Evolutionary conservation across 2,329 filamentous ascomycete genomes (phyloP), one percentile per base, ranked within the genome.

Genomic region (Alternaria sp.): DNA sequence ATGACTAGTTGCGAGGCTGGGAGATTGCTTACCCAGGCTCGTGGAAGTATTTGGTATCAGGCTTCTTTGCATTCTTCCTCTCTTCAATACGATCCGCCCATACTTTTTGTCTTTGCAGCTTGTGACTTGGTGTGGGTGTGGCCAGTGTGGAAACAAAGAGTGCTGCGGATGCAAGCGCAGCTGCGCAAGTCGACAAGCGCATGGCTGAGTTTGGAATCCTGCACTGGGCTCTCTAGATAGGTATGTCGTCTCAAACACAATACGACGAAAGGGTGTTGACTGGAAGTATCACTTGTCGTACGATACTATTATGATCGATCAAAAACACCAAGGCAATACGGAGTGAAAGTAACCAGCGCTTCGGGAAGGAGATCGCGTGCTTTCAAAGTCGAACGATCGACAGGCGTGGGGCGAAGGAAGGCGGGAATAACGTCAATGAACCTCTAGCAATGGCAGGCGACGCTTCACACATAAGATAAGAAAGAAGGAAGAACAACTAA

Each of bases 31-130:
- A 80, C 78, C 74, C 74, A 53, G 75, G 73, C 67, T 78, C 75
- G 44, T 77, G 75, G 61, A 80, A 80, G 65, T 80, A 79, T 62
- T 80, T 80, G 46, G 46, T 60, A 26, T 46, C 32, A 30, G 34
- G 53, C 46, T 65, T 57, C 43, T 59, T 62, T 41, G 51, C 44
- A 22, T 52, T 28, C 18, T 24, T 32, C 20, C 52, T 38, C 44
- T 53, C 43, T 30, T 20, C 18, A 20, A 53, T n/a, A 34, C 28
- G 41, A 52, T 32, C 16, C 11, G 39, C 34, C 30, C 18, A 22
- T 28, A 11, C 11, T 11, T 36, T 24, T 34, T 11, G 14, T 11
- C 20, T 38, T 30, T 26, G 28, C n/a, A 22, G 24, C 11, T 11
- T n/a, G 14, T 32, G 26, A 7, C 51, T 59, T 9, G 59, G 54